Conservation (phyloP, 441 rosid genomes). For the Theobroma grandiflorum region DNA sequence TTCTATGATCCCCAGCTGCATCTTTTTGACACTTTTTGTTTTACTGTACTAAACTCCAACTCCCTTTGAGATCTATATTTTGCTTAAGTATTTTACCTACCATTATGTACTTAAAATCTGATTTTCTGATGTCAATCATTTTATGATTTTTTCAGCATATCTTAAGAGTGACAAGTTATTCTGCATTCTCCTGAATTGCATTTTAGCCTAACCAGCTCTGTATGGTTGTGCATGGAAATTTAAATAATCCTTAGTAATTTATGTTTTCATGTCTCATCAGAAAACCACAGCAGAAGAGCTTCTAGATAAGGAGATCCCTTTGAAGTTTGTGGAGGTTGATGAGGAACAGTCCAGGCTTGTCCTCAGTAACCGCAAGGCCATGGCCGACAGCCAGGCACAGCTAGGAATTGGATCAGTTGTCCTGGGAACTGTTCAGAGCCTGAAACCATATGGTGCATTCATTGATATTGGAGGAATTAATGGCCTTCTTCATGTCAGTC, state of each 20-base stretch:
- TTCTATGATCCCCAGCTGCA: constrained; percentile 28
- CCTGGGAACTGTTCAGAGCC: constrained; percentile 88
- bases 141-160: background rate
- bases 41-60: background rate
- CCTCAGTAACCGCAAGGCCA: constrained; percentile 96
- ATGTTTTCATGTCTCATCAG: constrained; percentile 41
- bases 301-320: constrained; percentile 76
- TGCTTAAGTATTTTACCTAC: background rate
- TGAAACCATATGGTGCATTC: constrained; percentile 98
- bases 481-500: constrained; percentile 98
- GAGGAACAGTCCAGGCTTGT: constrained; percentile 94
- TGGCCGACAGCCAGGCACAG: constrained; percentile 97
- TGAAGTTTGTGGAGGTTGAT: constrained; percentile 96
- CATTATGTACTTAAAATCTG: background rate
- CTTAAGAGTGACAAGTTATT: background rate
- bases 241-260: background rate
- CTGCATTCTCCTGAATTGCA: background rate
- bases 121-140: background rate
- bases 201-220: background rate
- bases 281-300: constrained; percentile 90
- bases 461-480: constrained; percentile 97
- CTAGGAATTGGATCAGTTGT: constrained; percentile 97
- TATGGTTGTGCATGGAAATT: background rate
- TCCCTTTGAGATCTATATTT: background rate
- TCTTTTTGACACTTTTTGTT: background rate